Evolutionary conservation across 2,329 filamentous ascomycete genomes (phyloP).

Genomic region (Aaosphaeria arxii): DNA sequence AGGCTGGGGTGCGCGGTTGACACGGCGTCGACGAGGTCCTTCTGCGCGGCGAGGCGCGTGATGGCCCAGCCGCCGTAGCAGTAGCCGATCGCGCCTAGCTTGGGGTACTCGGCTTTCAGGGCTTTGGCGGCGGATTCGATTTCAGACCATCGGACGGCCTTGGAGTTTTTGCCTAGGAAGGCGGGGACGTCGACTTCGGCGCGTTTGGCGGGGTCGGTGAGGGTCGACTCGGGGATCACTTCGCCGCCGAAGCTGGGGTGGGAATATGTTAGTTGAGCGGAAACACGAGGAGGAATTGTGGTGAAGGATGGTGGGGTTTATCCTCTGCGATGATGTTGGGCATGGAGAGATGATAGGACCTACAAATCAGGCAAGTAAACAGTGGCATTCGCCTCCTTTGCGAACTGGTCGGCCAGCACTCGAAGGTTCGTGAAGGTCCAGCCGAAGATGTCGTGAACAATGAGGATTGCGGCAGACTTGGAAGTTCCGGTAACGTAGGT

Average conservation of each 20-base stretch:
- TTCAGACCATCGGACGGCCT: conserved; percentile 37
- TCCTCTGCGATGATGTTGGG: not conserved
- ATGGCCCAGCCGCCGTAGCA: conserved; percentile 46
- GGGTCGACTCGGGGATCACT: conserved; percentile 21
- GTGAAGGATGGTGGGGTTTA: not conserved
- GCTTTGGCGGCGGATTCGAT: conserved; percentile 35
- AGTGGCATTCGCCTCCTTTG: conserved; percentile 44
- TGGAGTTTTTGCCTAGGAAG: conserved; percentile 39
- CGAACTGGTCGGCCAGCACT: conserved; percentile 48
- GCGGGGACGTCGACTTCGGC: conserved; percentile 39
- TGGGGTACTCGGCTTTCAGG: conserved; percentile 35
- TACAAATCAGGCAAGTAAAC: conserved; percentile 47
- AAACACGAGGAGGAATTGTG: not conserved
- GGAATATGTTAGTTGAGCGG: not conserved
- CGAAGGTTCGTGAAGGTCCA: conserved; percentile 47
- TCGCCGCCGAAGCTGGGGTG: conserved; percentile 27
- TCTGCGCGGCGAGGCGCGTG: conserved; percentile 28
- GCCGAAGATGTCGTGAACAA: conserved; percentile 46
- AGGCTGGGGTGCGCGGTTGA: conserved; percentile 28
- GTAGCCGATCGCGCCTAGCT: conserved; percentile 48
- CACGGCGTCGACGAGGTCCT: conserved; percentile 28
- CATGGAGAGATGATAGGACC: conserved; percentile 3
- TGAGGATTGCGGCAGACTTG: conserved; percentile 46
- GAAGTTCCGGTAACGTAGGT: conserved; percentile 45
- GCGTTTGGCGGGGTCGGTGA: conserved; percentile 24